Base-by-base conservation (phyloP, 805 yeast genomes). In the Kluyveromyces starmeri region DNA sequence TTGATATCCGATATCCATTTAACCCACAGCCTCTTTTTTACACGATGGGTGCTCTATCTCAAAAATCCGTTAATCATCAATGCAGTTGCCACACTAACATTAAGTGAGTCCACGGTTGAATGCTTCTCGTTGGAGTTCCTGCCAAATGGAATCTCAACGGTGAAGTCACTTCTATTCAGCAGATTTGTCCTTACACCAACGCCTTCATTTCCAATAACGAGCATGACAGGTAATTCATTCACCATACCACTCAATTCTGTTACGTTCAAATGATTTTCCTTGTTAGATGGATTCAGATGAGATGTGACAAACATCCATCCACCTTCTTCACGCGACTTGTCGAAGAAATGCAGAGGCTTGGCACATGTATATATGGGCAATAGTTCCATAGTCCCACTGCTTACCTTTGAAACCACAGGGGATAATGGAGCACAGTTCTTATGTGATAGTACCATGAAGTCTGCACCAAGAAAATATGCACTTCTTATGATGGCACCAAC, bases 41-140 rank as follows among this genome's bases (percentile, higher is more conserved):
- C n/a, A n/a, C n/a, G n/a, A n/a, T n/a, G n/a, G n/a, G n/a, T n/a
- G n/a, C n/a, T 21, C 32, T 19, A 39, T 12, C 29, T 37, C 33
- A 53, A 30, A 8, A 59, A 38, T 34, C 47, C 50, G 36, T 51
- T 55, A 6, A 84, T 59, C 32, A 86, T 51, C 19, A 86, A 50
- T 1, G 88, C 92, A 1, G 88, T 71, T 1, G 96, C 96, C 7
- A 86, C 95, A 51, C 92, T 83, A 20, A 84, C 96, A 51, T 86
- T 86, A 49, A 86, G 62, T 20, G 94, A 82, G 51, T 85, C 95
- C 24, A 86, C 77, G 4, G 47, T 36, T 10, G 37, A 34, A 24
- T 37, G 37, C 11, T 22, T 29, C 17, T 30, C 39, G 9, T 20
- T 20, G 10, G 20, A 18, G 12, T 17, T 12, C 15, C 53, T 41